phyloP scores from a whole-genome alignment of 257 asterid species.

The Striga asiatica region DNA sequence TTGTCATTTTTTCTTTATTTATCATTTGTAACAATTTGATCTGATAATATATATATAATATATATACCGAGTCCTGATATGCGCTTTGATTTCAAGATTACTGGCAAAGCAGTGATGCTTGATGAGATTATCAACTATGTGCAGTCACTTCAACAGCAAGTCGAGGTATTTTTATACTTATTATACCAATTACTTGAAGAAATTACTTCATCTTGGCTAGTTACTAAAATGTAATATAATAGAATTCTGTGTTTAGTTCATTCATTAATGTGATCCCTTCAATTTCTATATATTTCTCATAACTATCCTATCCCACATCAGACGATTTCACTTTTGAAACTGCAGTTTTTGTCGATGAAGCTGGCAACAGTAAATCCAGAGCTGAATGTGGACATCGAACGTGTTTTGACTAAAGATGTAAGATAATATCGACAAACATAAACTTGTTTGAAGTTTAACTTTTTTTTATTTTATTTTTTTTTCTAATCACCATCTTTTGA shows the following conservation, averaged over 20 bases:
- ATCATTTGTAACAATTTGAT: constrained; percentile 1
- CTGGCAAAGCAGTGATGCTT: constrained; percentile 88
- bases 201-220: background rate
- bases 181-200: background rate
- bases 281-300: no score
- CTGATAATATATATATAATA: background rate
- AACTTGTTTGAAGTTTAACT: background rate
- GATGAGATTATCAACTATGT: constrained; percentile 88
- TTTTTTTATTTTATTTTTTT: no score
- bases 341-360: constrained; percentile 88
- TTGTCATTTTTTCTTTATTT: background rate
- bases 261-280: no score
- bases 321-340: background rate
- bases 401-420: constrained; percentile 65
- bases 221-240: background rate
- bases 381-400: constrained; percentile 52
- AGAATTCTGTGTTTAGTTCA: background rate
- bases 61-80: constrained; percentile 3
- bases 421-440: constrained; percentile 9
- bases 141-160: constrained; percentile 66
- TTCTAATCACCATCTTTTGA: background rate
- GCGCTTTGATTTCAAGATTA: constrained; percentile 35
- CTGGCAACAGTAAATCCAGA: constrained; percentile 83
- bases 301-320: background rate
- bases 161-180: constrained; percentile 14